A percentile compares a stretch with the other conserved stretches of the same genome.
phyloP scores from a whole-genome alignment of 805 yeast genomes.

The Hanseniaspora taiwanica region DNA sequence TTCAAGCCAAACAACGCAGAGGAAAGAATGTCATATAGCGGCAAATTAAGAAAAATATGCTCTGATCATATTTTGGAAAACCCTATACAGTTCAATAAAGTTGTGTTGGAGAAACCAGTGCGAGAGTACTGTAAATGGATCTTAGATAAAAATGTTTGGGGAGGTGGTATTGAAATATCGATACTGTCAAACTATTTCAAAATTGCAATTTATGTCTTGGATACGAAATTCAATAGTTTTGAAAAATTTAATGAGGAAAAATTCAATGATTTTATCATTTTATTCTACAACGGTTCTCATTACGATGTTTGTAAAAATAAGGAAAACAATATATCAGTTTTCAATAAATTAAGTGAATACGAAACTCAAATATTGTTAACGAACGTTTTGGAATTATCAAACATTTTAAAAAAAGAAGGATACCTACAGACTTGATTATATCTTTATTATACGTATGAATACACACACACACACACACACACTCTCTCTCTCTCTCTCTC shows the following conservation, averaged over 20 bases:
- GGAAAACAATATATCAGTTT: conserved; percentile 21
- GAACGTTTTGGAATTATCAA: conserved; percentile 29
- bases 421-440: too few species aligned
- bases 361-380: conserved; percentile 24
- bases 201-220: conserved; percentile 45
- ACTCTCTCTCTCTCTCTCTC: too few species aligned
- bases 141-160: conserved; percentile 49
- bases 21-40: conserved; percentile 21
- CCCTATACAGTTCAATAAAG: conserved; percentile 37
- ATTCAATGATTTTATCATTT: conserved; percentile 31
- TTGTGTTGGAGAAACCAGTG: conserved; percentile 39
- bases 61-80: conserved; percentile 31
- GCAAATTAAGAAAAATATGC: conserved; percentile 39
- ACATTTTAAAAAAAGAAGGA: conserved; percentile 34
- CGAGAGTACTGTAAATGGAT: conserved; percentile 52
- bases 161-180: conserved; percentile 69
- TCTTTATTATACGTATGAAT: too few species aligned
- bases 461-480: too few species aligned
- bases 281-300: conserved; percentile 60
- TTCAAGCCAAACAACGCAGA: conserved; percentile 26
- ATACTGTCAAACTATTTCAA: conserved; percentile 41
- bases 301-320: conserved; percentile 46
- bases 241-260: conserved; percentile 39
- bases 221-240: conserved; percentile 45
- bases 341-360: conserved; percentile 23